Base-by-base conservation (phyloP, 1,284 basidiomycete genomes). In the Lignosus rhinocerotis region DNA sequence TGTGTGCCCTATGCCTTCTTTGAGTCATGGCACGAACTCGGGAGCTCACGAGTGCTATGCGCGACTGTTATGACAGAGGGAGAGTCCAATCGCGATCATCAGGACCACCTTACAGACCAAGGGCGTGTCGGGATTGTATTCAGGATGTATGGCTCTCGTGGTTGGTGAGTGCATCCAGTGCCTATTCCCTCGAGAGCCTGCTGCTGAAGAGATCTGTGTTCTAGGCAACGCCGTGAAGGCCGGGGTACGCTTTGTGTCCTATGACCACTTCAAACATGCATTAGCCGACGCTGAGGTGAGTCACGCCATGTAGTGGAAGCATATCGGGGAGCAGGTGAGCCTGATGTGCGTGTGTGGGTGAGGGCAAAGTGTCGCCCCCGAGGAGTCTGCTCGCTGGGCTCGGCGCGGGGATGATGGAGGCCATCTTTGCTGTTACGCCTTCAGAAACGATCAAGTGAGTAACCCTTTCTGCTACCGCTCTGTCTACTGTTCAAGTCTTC, bases 391-490 rank as follows among this genome's bases (percentile, higher is more conserved):
- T 94, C 53, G 93, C 97, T 51, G 96, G 97, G 41, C 78, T 99
- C 5, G 95, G 94, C 44, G 97, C 97, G 2, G 96, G 97, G 10
- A 88, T 97, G 86, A 90, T 83, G 72, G 96, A 99, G 75, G 96
- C 96, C 1, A 73, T 98, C 30, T 87, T 98, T 58, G 96, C 96
- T 1, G 96, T 98, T 6, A 98, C 96, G 0, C 97, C 96, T 0
- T 95, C 93, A 8, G 96, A 99, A 75, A 98, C 96, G 0, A 98
- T 99, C 80, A 99, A 99, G 94, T 95, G 55, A 44, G 89, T 74
- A 10, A 10, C 17, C 34, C 14, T 31, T 5, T 46, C 14, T 30
- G 39, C 8, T 32, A 11, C 6, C 14, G 36, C 16, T 16, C 36
- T 25, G n/a, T 21, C 36, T 44, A 25, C 43, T 49, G 30, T 19